Base-by-base conservation (phyloP, 352 stramenopile species). In the Globisporangium sylvaticum region DNA sequence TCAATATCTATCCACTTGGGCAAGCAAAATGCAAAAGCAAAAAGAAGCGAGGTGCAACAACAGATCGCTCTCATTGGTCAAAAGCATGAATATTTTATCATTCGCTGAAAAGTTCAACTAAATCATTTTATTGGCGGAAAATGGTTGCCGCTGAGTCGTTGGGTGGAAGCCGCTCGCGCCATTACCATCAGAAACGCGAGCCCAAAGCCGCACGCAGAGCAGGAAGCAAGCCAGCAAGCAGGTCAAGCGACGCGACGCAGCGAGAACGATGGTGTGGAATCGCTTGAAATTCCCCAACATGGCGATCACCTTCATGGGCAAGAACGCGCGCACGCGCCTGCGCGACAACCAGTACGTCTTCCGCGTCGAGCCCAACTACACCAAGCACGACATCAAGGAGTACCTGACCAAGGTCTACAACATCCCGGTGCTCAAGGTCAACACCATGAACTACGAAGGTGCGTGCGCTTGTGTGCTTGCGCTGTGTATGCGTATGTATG, bases 361-460 rank as follows among this genome's bases (percentile, higher is more conserved):
- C 79, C 91, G 95, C 57, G 90, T 98, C 18, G 81, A 97, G 68
- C 95, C 96, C 29, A 89, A 90, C 71, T 98, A 98, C 89, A 99
- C 94, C 57, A 99, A 99, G 80, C 87, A 98, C 75, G 96, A 99
- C 83, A 95, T 99, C 61, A 98, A 98, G 77, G 95, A 99, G 80
- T 98, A 99, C 79, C 74, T 99, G 58, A 97, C 88, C 64, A 98
- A 99, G 78, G 92, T 99, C 57, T 99, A 99, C 79, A 79, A 92
- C 58, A 75, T 99, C 29, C 90, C 88, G 1, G 95, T 99, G n/a
- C 75, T 87, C 67, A 98, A 98, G 72, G 91, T 98, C 62, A 95
- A 95, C 72, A 98, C 92, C 24, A 95, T 96, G 83, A 98, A 98
- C 85, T 98, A 97, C 77, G 78, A 97, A 74, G 94, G 92, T 89